Base-by-base conservation (phyloP, 108 stramenopile genomes). In the Thalassiosira profunda region DNA sequence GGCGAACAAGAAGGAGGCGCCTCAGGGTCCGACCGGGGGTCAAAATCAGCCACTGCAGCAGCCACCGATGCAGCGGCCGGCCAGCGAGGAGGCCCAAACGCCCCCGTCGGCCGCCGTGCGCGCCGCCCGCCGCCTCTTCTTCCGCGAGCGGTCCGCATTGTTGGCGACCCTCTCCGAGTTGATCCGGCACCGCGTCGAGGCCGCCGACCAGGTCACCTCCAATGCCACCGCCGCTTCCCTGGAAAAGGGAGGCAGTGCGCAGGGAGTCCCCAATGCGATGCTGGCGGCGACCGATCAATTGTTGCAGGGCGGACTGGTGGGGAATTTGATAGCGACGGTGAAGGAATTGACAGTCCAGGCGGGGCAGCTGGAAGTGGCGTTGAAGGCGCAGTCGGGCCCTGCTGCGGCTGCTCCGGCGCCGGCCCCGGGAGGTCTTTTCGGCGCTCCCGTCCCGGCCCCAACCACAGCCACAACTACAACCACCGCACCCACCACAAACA, bases 211-310 rank as follows among this genome's bases (percentile, higher is more conserved):
- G 5, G 7, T 23, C 0, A 23, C 23, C 15, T 53, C 49, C 2
- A 11, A 53, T 12, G 9, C 25, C 5, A 26, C 25, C n/a, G n/a
- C n/a, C n/a, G n/a, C n/a, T n/a, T n/a, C n/a, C n/a, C n/a, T n/a
- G n/a, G n/a, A 15, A 34, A 35, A 21, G 35, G 26, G 30, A 12
- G 24, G 41, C 11, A 12, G 46, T n/a, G 30, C 24, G 47, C 25
- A 28, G 7, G 7, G 9, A 2, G 17, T 21, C 48, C 23, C 7
- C 15, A 25, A 21, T 20, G 35, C 34, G 10, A 24, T 83, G 1
- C 37, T 89, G 14, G 49, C 64, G 11, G 86, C 86, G 11, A 90
- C 87, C 14, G 86, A 93, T 75, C 74, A 66, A 30, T 41, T 89
- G 26, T 49, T 93, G 23, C 37, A 79, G 42, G 51, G 78, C 18